Evolutionary conservation across 805 yeast genomes (phyloP).

Genomic region (Ogataea salicorniae): DNA sequence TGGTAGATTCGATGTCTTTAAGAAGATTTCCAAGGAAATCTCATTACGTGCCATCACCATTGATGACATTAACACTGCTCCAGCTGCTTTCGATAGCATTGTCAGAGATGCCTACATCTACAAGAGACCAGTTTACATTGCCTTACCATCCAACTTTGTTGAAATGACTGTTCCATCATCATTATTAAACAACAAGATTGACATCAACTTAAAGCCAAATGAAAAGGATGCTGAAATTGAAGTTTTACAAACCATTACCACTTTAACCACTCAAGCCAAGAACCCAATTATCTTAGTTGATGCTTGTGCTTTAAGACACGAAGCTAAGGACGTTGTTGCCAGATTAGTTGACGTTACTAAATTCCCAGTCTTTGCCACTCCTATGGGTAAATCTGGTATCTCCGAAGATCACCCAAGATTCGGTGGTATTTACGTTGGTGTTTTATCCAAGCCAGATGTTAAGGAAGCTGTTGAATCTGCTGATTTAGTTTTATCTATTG

Average conservation of each 20-base stretch:
- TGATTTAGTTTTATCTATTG: slow-evolving; percentile 67
- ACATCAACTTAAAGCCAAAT: slow-evolving; percentile 49
- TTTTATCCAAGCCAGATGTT: slow-evolving; percentile 63
- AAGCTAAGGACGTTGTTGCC: slow-evolving; percentile 53
- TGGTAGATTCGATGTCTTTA: slow-evolving; percentile 72
- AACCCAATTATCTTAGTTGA: slow-evolving; percentile 71
- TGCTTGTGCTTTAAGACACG: slow-evolving; percentile 76
- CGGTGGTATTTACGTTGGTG: slow-evolving; percentile 78
- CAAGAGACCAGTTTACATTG: slow-evolving; percentile 74
- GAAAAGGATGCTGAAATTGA: slow-evolving; percentile 54
- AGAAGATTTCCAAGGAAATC: slow-evolving; percentile 66
- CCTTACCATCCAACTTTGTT: slow-evolving; percentile 70
- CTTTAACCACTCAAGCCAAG: slow-evolving; percentile 47
- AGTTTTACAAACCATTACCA: slow-evolving; percentile 45
- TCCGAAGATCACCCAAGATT: slow-evolving; percentile 66
- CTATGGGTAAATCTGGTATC: slow-evolving; percentile 76
- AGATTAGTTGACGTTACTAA: slow-evolving; percentile 59
- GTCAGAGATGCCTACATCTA: slow-evolving; percentile 60
- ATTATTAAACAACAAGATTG: slow-evolving; percentile 56
- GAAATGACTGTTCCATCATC: slow-evolving; percentile 52
- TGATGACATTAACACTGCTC: slow-evolving; percentile 56
- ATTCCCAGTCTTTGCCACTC: slow-evolving; percentile 74
- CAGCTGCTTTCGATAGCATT: slow-evolving; percentile 65
- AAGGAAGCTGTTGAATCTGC: slow-evolving; percentile 61
- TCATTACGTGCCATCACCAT: slow-evolving; percentile 59